Percentiles rank a stretch among this genome's conserved stretches.
phyloP scores from a whole-genome alignment of 345 rosid species.

The Populus ilicifolia region DNA sequence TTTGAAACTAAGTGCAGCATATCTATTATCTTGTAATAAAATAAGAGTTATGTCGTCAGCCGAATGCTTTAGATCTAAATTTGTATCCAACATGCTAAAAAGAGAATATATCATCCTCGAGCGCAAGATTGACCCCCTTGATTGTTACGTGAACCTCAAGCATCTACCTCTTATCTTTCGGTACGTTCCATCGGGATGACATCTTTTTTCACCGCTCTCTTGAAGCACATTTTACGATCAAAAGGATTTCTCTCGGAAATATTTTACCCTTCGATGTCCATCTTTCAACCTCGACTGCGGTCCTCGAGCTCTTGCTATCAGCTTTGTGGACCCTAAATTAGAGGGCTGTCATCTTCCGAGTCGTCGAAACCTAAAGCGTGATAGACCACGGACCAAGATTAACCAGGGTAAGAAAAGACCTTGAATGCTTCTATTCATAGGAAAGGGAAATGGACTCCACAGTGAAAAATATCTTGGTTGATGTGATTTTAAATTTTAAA shows the following conservation, averaged over 20 bases:
- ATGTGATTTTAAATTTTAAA: too few relatives aligned
- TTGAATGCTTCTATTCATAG: background rate
- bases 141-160: conserved; percentile 4
- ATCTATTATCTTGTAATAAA: background rate
- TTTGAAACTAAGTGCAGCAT: too few relatives aligned
- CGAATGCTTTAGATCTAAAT: background rate
- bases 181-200: conserved; percentile 5
- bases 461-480: background rate
- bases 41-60: background rate
- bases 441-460: background rate
- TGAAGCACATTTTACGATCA: conserved; percentile 9
- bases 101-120: conserved; percentile 3
- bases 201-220: background rate
- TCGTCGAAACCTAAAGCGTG: background rate
- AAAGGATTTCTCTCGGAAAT: background rate
- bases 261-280: background rate
- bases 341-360: background rate
- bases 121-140: background rate
- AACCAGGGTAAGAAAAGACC: background rate
- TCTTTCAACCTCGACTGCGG: conserved; percentile 9
- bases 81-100: conserved; percentile 2
- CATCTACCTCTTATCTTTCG: conserved; percentile 25
- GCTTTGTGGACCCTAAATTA: background rate
- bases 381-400: background rate
- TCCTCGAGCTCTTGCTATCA: conserved; percentile 3